Evolutionary conservation across 495 filamentous ascomycete species (phyloP).

Genomic region (Physcia stellaris): DNA sequence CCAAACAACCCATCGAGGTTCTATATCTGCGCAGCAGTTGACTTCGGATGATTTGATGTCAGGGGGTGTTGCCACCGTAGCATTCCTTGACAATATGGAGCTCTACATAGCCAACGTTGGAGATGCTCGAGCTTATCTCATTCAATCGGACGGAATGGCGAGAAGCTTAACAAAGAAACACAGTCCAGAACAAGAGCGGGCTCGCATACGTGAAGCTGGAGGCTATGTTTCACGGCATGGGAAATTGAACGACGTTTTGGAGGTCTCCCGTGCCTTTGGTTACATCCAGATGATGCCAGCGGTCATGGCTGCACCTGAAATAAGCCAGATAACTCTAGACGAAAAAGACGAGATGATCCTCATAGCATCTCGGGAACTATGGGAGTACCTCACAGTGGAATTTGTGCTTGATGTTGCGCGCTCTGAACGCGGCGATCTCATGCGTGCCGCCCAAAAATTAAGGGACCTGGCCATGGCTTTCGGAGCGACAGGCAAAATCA

Average conservation of each 20-base stretch:
- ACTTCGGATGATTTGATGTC: conserved; percentile 78
- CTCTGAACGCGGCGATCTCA: conserved; percentile 70
- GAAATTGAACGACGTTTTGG: conserved; percentile 78
- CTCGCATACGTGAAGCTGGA: conserved; percentile 85
- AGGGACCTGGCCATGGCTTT: conserved; percentile 93
- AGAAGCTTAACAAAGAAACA: conserved; percentile 78
- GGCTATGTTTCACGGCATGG: conserved; percentile 92
- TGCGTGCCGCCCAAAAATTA: conserved; percentile 92
- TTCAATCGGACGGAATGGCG: conserved; percentile 70
- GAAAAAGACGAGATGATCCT: conserved; percentile 92
- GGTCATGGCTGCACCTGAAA: conserved; percentile 80
- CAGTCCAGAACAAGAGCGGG: conserved; percentile 75
- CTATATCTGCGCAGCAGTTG: conserved; percentile 53
- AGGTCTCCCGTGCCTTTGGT: conserved; percentile 89
- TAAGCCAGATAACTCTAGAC: conserved; percentile 61
- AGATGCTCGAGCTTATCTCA: conserved; percentile 86
- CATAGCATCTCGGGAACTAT: conserved; percentile 81
- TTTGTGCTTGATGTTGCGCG: conserved; percentile 85
- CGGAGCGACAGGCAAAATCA: conserved; percentile 83
- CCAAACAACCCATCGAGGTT: conserved; percentile 49
- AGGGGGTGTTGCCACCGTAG: conserved; percentile 81
- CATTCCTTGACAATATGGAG: conserved; percentile 79
- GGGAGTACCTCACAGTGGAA: conserved; percentile 82
- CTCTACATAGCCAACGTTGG: conserved; percentile 91
- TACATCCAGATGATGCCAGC: conserved; percentile 86